Evolutionary conservation across 2,329 filamentous ascomycete species (phyloP), one percentile per base, ranked within the genome.

Genomic region (Talaromyces amestolkiae): DNA sequence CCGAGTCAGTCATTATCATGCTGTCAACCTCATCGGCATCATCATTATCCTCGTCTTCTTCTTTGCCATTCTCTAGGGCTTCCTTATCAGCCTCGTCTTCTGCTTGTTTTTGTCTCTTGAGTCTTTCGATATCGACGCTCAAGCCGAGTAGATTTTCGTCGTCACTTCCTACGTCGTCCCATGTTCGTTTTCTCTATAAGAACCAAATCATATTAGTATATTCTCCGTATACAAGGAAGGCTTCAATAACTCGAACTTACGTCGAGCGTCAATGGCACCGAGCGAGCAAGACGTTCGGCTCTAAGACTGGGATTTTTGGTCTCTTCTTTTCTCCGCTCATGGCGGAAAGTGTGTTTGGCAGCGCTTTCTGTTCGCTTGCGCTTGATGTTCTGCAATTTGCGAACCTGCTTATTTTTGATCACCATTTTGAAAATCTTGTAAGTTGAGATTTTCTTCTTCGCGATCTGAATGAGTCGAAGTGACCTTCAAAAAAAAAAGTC

Each of bases 261-360:
- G 15, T 97, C 93, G 65, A 97, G 85, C 0, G 92, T 96, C 63
- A 87, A 78, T 0, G 95, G 91, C 51, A 93, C 85, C 80, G 97
- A 97, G 70, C 86, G 87, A 67, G 87, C 88, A 67, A 94, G 82
- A 71, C 95, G 87, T 69, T 90, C 86, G 67, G 87, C 87, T 70
- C 88, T 87, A 66, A 97, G 79, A 66, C 87, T 85, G 1, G 94
- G 93, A 73, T 97, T 87, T 77, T 90, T 91, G 69, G 89, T 86
- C 79, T 99, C 95, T 74, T 93, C 91, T 79, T 90, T 91, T 80
- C 92, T 93, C 67, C 92, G 85, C 58, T 86, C 86, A 75, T 93
- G 90, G 68, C 93, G 88, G 72, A 89, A 85, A 72, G 93, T 91
- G 72, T 91, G 88, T 72, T 90, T 91, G 56, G 88, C 82, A 74